Base-by-base conservation (phyloP, 441 rosid species). In the Oxalis stricta region DNA sequence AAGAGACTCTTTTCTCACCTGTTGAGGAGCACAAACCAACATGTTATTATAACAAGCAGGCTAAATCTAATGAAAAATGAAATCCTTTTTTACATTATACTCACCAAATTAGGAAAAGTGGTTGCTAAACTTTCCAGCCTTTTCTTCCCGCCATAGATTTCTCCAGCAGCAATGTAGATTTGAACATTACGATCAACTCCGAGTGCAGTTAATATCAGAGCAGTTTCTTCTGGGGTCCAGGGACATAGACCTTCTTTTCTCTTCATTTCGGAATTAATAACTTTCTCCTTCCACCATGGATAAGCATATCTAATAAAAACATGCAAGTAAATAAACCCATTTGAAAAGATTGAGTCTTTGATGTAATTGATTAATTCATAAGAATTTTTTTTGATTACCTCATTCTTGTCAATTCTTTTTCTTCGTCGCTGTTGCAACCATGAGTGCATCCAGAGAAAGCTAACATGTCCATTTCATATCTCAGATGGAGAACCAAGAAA, bases 221-320 rank as follows among this genome's bases (percentile, higher is more conserved):
- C 75, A 16, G 84, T 79, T 73, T 79, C 88, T 50, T 79, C 88
- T 0, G 88, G 88, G 17, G 84, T 71, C 45, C 76, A 69, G 29
- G 88, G 88, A 53, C 88, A 79, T 41, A 66, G 48, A 12, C 88
- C 88, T 56, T 73, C 84, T 58, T 60, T 73, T 45, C 88, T 79
- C 59, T 71, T 79, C 65, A 59, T 41, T 28, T 62, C 70, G 1
- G 88, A 76, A 57, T 79, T 68, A 33, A 79, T 76, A 11, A 71
- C 66, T 56, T 79, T 79, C 52, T 79, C 84, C 54, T 73, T 79
- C 88, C 88, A 79, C 84, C 81, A 79, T 6, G 84, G 84, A 59
- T 76, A 73, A 39, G 79, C 82, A 69, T 79, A 79, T 62, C 88
- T 79, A 46, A 39, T 14, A 35, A 37, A n/a, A n/a, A n/a, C n/a